Base-by-base conservation (phyloP, 805 yeast species). In the Starmerella apicola region DNA sequence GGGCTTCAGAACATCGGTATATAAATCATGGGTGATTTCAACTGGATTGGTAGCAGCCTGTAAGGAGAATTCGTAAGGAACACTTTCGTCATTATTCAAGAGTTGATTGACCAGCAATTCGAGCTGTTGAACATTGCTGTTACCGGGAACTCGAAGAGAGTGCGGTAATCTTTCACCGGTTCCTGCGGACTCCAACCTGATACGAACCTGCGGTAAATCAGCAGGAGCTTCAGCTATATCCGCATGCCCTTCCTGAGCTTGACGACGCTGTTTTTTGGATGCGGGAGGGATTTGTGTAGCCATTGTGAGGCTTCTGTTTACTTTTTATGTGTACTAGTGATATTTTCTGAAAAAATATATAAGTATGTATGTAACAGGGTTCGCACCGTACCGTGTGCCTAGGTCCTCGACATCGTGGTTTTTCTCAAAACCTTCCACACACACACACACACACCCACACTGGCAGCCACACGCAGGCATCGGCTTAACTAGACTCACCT, bases 271-370 rank as follows among this genome's bases (percentile, higher is more conserved):
- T 56, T 76, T 82, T 60, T 91, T 88, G 1, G 94, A 79, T 17
- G 82, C 94, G 30, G 96, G 97, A 20, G 98, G 98, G 34, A 91
- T 60, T 32, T 83, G 67, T 1, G 97, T 91, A 37, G 97, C 91
- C 97, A 88, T 86, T 34, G 21, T 33, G 20, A 10, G 17, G 17
- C 8, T 13, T n/a, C n/a, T n/a, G n/a, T n/a, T n/a, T n/a, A n/a
- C n/a, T n/a, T n/a, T n/a, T n/a, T n/a, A n/a, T n/a, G n/a, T n/a
- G n/a, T n/a, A n/a, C n/a, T n/a, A n/a, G n/a, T n/a, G n/a, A n/a
- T n/a, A n/a, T n/a, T n/a, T n/a, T n/a, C n/a, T n/a, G n/a, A n/a
- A n/a, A n/a, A n/a, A n/a, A n/a, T n/a, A n/a, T n/a, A n/a, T n/a
- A n/a, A n/a, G n/a, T n/a, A n/a, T n/a, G n/a, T n/a, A n/a, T n/a